Conservation (phyloP, 164 flowering plant genomes). For the Sextonia rubra region DNA sequence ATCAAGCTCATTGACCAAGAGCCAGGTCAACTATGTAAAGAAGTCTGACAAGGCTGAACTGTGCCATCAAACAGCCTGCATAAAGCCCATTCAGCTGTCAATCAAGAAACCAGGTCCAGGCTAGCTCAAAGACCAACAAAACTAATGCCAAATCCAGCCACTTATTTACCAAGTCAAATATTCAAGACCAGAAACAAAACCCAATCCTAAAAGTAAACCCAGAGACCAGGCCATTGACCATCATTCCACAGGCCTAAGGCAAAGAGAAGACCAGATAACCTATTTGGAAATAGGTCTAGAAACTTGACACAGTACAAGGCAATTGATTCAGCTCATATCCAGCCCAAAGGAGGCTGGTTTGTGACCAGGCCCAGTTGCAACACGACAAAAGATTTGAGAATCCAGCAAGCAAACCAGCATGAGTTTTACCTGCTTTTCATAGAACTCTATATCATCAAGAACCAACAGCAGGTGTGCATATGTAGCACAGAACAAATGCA, state of each 20-base stretch:
- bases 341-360: not conserved
- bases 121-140: not conserved
- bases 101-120: not conserved
- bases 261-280: not conserved
- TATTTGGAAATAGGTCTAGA: not conserved
- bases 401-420: not conserved
- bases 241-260: not conserved
- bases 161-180: not conserved
- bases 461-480: constrained; percentile 85
- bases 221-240: not conserved
- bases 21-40: not conserved
- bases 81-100: not conserved
- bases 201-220: not conserved
- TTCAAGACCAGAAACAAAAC: not conserved
- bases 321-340: not conserved
- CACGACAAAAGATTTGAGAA: not conserved
- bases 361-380: not conserved
- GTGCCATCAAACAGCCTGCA: not conserved
- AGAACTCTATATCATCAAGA: constrained; percentile 95
- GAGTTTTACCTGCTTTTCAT: constrained; percentile 80
- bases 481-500: constrained; percentile 81
- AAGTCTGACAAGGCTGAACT: not conserved
- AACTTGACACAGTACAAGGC: not conserved
- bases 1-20: not conserved
- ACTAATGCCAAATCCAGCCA: not conserved